Percentiles rank a stretch among this genome's conserved stretches.
Conservation (phyloP, 768 basidiomycete genomes). For the Glaciozyma martinii region DNA sequence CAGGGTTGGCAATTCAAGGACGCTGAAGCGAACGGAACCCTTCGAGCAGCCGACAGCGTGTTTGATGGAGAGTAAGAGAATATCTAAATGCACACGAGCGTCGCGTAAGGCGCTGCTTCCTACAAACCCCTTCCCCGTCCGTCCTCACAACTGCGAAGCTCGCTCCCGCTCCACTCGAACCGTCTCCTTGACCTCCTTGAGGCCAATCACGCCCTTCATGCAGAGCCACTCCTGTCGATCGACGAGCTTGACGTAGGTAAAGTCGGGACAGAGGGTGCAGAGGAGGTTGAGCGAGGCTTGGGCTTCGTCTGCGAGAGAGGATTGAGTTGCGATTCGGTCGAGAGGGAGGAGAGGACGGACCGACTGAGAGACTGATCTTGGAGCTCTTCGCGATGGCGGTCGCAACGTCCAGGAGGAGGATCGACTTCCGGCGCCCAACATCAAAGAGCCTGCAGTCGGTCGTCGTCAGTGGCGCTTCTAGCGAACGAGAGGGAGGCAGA, state of each 20-base stretch:
- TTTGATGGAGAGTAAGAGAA: not conserved
- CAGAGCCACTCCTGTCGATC: conserved; percentile 16
- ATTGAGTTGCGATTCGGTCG: not conserved
- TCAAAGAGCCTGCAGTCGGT: not conserved
- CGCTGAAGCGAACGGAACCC: too few relatives aligned
- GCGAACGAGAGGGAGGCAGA: not conserved
- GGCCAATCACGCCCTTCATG: conserved; percentile 3
- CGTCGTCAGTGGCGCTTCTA: not conserved
- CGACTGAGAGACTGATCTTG: conserved; percentile 15
- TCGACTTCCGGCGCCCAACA: conserved; percentile 10
- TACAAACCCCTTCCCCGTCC: not conserved
- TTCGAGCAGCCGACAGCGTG: too few relatives aligned
- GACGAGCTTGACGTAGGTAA: conserved; percentile 18
- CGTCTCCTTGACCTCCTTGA: conserved; percentile 19
- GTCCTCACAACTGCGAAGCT: not conserved
- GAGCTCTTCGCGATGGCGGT: conserved; percentile 26
- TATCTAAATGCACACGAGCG: not conserved
- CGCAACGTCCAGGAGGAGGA: conserved; percentile 23
- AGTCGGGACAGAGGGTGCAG: conserved; percentile 20
- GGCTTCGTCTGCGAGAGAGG: conserved; percentile 16
- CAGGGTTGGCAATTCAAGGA: too few relatives aligned
- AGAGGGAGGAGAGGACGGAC: not conserved
- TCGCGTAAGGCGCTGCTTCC: not conserved
- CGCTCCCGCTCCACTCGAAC: conserved; percentile 10
- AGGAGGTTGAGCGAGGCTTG: conserved; percentile 20